Evolutionary conservation across 1,139 yeast genomes (phyloP), one percentile per base, ranked within the genome.

Genomic region (Hyphopichia buzzinii): DNA sequence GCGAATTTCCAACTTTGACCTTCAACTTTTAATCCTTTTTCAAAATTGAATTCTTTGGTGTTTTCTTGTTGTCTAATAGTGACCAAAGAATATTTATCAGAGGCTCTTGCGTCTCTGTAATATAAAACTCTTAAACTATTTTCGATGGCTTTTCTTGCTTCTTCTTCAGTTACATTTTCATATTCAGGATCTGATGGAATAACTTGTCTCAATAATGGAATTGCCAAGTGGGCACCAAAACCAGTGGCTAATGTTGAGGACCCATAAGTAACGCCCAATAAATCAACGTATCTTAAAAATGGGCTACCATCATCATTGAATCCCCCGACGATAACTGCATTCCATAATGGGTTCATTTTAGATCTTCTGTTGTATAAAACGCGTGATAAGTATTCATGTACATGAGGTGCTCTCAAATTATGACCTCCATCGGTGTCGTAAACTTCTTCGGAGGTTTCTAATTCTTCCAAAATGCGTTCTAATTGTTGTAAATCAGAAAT

Each of bases 281-380:
- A 71, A 59, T 94, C 97, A 33, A 89, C 95, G 55, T 86, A 90
- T 48, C 83, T 81, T 53, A 92, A 72, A 52, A 85, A 86, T 36
- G 87, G 84, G 30, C 77, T 77, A 28, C 62, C 55, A 42, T 78
- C 82, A 41, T 80, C 82, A 56, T 83, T 84, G 50, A 84, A 75
- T 4, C 97, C 99, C 8, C 90, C 97, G 35, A 92, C 97, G 39
- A 94, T 72, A 28, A 87, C 69, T 0, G 97, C 86, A 62, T 92
- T 94, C 98, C 98, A 94, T 46, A 89, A 74, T 17, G 99, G 99
- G 59, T 94, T 79, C 92, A 94, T 82, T 62, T 90, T 88, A 36
- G 86, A 77, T 63, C 99, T 80, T 63, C 97, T 81, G 49, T 78
- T 73, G 65, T 94, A 94, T 73, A 90, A 73, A 31, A 90, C 84